Evolutionary conservation across 2,329 filamentous ascomycete species (phyloP).

Genomic region (Colletotrichum tropicale): DNA sequence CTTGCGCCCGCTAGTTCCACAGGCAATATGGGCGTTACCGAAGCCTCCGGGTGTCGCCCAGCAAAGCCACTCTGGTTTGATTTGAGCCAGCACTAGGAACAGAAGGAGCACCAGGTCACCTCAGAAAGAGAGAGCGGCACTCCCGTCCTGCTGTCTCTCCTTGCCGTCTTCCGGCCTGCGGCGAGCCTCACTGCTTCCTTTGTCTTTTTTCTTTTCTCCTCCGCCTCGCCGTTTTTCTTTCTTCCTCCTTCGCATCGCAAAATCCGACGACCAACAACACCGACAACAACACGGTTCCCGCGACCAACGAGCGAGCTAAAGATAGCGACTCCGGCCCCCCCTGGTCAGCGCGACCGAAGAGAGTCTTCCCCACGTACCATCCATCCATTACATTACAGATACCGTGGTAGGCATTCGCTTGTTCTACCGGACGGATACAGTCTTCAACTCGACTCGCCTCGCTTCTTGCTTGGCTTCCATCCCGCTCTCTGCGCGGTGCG

Average conservation of each 20-base stretch:
- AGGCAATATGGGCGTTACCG: conserved; percentile 11
- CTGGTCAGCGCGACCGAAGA: neutral
- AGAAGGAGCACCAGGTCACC: neutral
- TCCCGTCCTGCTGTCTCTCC: neutral
- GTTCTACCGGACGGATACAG: neutral
- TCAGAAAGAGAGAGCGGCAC: neutral
- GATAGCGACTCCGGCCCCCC: neutral
- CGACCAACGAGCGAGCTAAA: neutral
- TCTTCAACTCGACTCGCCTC: neutral
- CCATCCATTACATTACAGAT: neutral
- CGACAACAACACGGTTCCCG: neutral
- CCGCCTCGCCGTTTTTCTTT: neutral
- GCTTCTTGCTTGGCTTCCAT: neutral
- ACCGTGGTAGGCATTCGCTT: conserved; percentile 15
- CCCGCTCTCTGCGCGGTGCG: neutral
- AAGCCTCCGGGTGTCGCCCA: conserved; percentile 7
- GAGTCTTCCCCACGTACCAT: neutral
- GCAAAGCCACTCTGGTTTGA: neutral
- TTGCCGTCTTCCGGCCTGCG: neutral
- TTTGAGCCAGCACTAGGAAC: neutral
- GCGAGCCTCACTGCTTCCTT: neutral
- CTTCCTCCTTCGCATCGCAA: neutral
- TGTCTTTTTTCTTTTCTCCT: neutral
- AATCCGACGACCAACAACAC: neutral
- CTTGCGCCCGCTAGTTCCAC: neutral